Conservation (phyloP, 768 basidiomycete genomes). For the Leccinellum rugosiceps region DNA sequence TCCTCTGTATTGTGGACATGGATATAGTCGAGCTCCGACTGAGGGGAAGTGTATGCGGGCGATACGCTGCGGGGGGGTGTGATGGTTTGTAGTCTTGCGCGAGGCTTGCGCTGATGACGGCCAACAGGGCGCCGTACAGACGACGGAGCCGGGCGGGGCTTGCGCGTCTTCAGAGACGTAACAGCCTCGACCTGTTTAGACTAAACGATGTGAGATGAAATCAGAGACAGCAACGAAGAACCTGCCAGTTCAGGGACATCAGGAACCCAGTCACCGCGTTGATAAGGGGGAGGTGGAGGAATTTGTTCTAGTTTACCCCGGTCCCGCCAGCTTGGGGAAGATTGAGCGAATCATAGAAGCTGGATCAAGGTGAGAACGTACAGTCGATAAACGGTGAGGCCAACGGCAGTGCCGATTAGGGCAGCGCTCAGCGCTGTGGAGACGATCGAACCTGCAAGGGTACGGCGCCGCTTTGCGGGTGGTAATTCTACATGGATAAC, state of each 20-base stretch:
- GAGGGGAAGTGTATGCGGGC: conserved; percentile 28
- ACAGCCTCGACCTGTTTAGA: conserved; percentile 34
- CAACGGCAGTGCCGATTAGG: conserved; percentile 82
- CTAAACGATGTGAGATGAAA: conserved; percentile 15
- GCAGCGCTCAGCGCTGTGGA: conserved; percentile 83
- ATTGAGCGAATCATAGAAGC: conserved; percentile 2
- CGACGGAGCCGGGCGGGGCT: conserved; percentile 32
- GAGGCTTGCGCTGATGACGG: conserved; percentile 36
- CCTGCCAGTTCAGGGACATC: conserved; percentile 37
- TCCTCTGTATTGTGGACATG: conserved; percentile 31
- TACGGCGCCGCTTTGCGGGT: conserved; percentile 75
- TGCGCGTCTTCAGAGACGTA: conserved; percentile 39
- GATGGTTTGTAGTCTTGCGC: conserved; percentile 21
- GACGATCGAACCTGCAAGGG: conserved; percentile 78
- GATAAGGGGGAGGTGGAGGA: conserved; percentile 64
- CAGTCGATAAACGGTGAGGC: conserved; percentile 84
- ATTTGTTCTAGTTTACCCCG: conserved; percentile 54
- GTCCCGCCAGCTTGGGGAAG: conserved; percentile 63
- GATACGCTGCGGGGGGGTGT: conserved; percentile 29
- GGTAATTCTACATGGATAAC: conserved; percentile 65
- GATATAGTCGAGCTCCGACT: conserved; percentile 45
- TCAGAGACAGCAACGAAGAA: background rate
- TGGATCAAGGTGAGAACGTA: conserved; percentile 38
- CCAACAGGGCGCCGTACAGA: conserved; percentile 33
- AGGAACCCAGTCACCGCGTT: conserved; percentile 56